phyloP scores from a whole-genome alignment of 2,329 filamentous ascomycete genomes.

The Trichoderma brevicompactum region DNA sequence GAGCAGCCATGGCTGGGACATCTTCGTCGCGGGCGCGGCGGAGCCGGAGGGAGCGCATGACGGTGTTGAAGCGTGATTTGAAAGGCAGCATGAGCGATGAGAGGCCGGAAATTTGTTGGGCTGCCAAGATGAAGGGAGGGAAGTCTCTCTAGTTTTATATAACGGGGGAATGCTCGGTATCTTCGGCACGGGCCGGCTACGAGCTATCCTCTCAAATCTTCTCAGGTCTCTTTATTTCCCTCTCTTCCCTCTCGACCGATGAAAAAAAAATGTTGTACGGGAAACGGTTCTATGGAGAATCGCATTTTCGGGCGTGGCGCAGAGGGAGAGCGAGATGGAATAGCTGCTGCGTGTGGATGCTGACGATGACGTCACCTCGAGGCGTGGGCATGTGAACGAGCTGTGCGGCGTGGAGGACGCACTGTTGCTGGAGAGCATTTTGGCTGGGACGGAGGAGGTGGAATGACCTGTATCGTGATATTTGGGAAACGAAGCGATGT shows the following conservation, averaged over 20 bases:
- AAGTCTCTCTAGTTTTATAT: not conserved
- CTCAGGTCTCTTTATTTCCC: not conserved
- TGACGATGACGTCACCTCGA: slow-evolving; percentile 25
- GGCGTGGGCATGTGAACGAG: slow-evolving; percentile 13
- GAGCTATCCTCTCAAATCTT: not conserved
- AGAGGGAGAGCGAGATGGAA: not conserved
- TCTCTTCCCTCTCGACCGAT: not conserved
- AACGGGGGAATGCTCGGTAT: slow-evolving; percentile 1
- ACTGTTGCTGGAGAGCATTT: not conserved
- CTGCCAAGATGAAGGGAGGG: not conserved
- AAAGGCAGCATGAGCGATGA: not conserved
- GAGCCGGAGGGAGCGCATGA: slow-evolving; percentile 27
- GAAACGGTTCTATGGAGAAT: not conserved
- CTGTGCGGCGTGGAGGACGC: slow-evolving; percentile 17
- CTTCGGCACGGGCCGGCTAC: slow-evolving; percentile 3
- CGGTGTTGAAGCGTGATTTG: not conserved
- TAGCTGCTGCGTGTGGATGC: slow-evolving; percentile 16
- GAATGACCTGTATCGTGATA: too few species aligned
- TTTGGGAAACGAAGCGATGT: too few species aligned
- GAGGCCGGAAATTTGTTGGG: not conserved
- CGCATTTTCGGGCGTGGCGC: not conserved
- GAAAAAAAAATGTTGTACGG: not conserved
- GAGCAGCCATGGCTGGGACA: slow-evolving; percentile 29
- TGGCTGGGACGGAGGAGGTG: not conserved
- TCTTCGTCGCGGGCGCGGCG: slow-evolving; percentile 28